Evolutionary conservation across 2,329 filamentous ascomycete genomes (phyloP).

Genomic region (Verticillium alfalfae): DNA sequence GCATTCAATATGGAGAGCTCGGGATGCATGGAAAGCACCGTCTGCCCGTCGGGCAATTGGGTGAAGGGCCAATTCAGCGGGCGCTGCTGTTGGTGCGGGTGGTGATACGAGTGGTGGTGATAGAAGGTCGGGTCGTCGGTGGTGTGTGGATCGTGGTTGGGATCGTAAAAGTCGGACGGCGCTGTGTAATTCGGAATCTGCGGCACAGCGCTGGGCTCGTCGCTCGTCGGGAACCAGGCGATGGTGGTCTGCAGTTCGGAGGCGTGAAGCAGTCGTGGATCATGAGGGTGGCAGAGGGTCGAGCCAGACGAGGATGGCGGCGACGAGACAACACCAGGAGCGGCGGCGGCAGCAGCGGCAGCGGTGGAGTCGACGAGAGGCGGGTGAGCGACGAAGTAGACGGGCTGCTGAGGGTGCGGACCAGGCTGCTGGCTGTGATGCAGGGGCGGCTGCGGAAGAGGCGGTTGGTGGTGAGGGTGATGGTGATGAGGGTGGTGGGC

Average conservation of each 20-base stretch:
- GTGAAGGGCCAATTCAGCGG: conserved; percentile 1
- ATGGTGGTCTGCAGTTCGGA: conserved; percentile 4
- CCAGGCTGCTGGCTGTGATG: not conserved
- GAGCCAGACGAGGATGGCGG: not conserved
- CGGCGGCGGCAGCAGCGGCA: no score
- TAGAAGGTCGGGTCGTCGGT: not conserved
- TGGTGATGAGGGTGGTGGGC: not conserved
- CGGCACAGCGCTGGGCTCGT: not conserved
- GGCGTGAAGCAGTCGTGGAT: conserved; percentile 8
- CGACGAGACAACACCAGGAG: not conserved
- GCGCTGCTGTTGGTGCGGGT: not conserved
- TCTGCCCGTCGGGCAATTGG: conserved; percentile 3
- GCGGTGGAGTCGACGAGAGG: not conserved
- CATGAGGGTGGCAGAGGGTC: conserved; percentile 9
- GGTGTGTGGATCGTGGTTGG: not conserved
- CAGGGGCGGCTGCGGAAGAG: not conserved
- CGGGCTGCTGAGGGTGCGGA: not conserved
- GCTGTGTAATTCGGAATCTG: not conserved
- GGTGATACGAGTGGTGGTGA: not conserved
- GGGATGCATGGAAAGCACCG: conserved; percentile 18
- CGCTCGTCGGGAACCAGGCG: not conserved
- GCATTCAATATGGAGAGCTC: conserved; percentile 39
- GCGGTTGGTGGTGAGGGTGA: not conserved
- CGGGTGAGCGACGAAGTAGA: not conserved
- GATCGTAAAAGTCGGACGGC: not conserved